A percentile compares a stretch with the other conserved stretches of the same genome.
Evolutionary conservation across 148 eudicot species (phyloP).

Genomic region (Cornus controversa): DNA sequence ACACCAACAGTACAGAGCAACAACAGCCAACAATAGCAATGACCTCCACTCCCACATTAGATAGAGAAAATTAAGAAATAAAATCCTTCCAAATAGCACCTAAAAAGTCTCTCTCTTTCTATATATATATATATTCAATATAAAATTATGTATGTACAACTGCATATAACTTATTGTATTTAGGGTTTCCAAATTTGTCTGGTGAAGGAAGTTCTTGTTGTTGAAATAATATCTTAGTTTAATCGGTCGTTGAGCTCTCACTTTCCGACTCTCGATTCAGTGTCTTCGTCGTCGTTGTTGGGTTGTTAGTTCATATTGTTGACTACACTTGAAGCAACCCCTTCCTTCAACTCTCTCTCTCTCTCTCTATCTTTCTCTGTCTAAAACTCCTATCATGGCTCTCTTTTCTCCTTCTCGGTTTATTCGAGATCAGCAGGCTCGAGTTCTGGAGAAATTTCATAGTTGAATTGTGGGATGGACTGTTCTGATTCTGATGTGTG

Average conservation of each 20-base stretch:
- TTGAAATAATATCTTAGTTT: neutral
- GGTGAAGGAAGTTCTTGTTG: neutral
- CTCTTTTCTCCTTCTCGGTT: neutral
- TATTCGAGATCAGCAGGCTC: neutral
- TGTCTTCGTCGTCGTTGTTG: neutral
- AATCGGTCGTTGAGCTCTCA: slow-evolving; percentile 1
- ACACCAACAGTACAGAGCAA: too few relatives aligned
- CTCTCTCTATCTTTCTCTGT: neutral
- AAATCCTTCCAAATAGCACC: neutral
- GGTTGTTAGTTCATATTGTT: neutral
- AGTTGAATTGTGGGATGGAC: neutral
- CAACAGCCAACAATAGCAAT: too few relatives aligned
- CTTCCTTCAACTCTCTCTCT: neutral
- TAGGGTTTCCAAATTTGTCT: neutral
- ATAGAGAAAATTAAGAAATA: neutral
- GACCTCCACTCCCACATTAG: too few relatives aligned
- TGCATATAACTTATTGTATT: neutral
- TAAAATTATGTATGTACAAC: neutral
- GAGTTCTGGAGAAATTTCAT: neutral
- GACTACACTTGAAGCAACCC: neutral
- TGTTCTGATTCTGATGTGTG: slow-evolving; percentile 1
- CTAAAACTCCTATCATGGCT: neutral
- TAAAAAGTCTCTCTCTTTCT: neutral
- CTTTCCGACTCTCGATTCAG: neutral
- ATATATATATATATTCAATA: too few relatives aligned